phyloP scores from a whole-genome alignment of 73 alveolate species.

The Breviolum minutum region DNA sequence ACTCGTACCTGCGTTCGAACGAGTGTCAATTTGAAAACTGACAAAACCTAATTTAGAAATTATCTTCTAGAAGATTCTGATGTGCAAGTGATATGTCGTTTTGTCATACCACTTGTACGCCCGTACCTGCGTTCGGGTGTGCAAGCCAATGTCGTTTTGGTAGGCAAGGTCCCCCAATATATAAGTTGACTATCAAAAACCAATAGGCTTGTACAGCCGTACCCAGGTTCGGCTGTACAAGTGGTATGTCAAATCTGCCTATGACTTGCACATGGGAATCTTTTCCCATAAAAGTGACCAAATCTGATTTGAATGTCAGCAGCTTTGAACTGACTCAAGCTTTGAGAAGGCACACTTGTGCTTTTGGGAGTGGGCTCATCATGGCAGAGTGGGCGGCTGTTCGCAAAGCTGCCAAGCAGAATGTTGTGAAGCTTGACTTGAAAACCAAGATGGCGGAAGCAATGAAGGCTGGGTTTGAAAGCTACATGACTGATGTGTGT shows the following conservation, averaged over 20 bases:
- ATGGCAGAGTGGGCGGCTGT: background rate
- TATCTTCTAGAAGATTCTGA: background rate
- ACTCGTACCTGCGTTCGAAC: background rate
- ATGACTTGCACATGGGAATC: background rate
- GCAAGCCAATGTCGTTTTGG: background rate
- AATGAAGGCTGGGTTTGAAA: background rate
- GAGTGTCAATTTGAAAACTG: background rate
- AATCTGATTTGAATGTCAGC: background rate
- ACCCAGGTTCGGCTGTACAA: slow-evolving; percentile 17
- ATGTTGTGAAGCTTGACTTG: background rate
- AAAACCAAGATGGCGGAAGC: background rate
- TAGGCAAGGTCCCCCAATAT: background rate
- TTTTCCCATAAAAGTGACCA: background rate
- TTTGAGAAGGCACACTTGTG: background rate
- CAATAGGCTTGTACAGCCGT: background rate
- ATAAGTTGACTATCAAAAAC: background rate
- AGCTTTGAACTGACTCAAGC: background rate
- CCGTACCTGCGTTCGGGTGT: slow-evolving; percentile 11
- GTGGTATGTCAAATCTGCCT: background rate
- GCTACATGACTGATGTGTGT: background rate
- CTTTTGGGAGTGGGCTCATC: background rate
- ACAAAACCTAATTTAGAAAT: background rate
- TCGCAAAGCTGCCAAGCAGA: background rate
- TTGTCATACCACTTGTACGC: background rate
- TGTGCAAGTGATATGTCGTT: background rate